Evolutionary conservation across 2,329 filamentous ascomycete species (phyloP).

Genomic region (Phaeosphaeria sp.): DNA sequence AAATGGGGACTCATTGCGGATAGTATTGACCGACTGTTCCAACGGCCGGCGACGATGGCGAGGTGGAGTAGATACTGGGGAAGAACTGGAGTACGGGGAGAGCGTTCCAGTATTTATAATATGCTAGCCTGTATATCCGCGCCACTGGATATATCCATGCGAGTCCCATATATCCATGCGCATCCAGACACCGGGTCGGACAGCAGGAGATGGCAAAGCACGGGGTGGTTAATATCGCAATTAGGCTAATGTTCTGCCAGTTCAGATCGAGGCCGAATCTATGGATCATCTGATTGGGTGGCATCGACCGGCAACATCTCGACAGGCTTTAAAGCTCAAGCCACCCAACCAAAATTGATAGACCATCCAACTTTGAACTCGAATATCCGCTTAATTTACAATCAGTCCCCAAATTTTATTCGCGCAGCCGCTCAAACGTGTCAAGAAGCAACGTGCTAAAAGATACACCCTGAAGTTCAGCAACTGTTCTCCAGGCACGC

Average conservation of each 20-base stretch:
- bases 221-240: slow-evolving; percentile 16
- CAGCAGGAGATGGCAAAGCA: slow-evolving; percentile 19
- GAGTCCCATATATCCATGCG: not conserved
- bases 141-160: slow-evolving; percentile 6
- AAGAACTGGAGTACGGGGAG: slow-evolving; percentile 16
- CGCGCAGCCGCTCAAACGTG: too few relatives aligned
- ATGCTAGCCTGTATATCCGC: slow-evolving; percentile 15
- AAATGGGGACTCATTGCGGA: slow-evolving; percentile 17
- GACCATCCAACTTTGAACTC: too few relatives aligned
- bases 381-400: too few relatives aligned
- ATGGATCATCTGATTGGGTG: too few relatives aligned
- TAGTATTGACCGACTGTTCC: slow-evolving; percentile 13
- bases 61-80: slow-evolving; percentile 20
- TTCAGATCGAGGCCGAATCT: slow-evolving; percentile 10
- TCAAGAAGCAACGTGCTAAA: too few relatives aligned
- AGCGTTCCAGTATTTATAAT: slow-evolving; percentile 16
- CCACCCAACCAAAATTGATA: too few relatives aligned
- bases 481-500: too few relatives aligned
- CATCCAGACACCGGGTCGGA: slow-evolving; percentile 21
- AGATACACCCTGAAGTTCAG: too few relatives aligned
- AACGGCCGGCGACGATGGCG: slow-evolving; percentile 10
- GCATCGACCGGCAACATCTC: too few relatives aligned
- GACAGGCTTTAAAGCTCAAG: too few relatives aligned
- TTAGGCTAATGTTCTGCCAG: slow-evolving; percentile 22
- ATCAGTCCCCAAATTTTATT: too few relatives aligned